Base-by-base conservation (phyloP, 208 protist genomes). In the Strigomonas galati region DNA sequence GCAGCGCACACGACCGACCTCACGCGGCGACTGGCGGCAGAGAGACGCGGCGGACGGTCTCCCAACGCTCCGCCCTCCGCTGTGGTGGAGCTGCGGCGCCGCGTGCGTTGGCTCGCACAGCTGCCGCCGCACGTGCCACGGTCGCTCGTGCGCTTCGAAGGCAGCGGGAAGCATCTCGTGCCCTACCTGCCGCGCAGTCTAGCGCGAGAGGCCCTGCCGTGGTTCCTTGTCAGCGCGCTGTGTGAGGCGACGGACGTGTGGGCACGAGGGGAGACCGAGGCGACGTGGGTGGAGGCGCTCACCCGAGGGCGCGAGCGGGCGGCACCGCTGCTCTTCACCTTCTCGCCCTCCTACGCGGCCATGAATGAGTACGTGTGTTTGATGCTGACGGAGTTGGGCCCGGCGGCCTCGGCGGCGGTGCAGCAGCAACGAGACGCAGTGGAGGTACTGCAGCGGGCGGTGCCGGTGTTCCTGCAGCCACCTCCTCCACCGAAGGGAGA, bases 111-210 rank as follows among this genome's bases (percentile, higher is more conserved):
- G 32, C 53, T 87, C 15, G 52, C 54, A 28, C 77, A 77, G 62
- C 73, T 93, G 28, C 78, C 82, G 0, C 64, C 65, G 14, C 71
- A 78, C 60, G 35, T 89, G 0, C 74, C 87, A 6, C 58, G 54
- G 19, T 80, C 78, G 0, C 74, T 91, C n/a, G 70, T 91, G 6
- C 76, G 71, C 63, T 89, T 93, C 64, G 74, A 44, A 5, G n/a
- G 48, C 30, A 40, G 54, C 12, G 67, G 67, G 67, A n/a, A 66
- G 4, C 35, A 10, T 10, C 35, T 40, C 7, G 35, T 10, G 35
- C 69, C 78, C 35, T 85, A 78, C 52, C n/a, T 92, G 14, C 30
- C 32, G 48, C 82, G 83, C 6, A 69, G 57, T 26, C 71, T 72
- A 14, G 67, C 62, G 40, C 65, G 74, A 3, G 76, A 82, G 56